Conservation (phyloP, 192 early-diverging fungal genomes). For the Umbelopsis vinacea region DNA sequence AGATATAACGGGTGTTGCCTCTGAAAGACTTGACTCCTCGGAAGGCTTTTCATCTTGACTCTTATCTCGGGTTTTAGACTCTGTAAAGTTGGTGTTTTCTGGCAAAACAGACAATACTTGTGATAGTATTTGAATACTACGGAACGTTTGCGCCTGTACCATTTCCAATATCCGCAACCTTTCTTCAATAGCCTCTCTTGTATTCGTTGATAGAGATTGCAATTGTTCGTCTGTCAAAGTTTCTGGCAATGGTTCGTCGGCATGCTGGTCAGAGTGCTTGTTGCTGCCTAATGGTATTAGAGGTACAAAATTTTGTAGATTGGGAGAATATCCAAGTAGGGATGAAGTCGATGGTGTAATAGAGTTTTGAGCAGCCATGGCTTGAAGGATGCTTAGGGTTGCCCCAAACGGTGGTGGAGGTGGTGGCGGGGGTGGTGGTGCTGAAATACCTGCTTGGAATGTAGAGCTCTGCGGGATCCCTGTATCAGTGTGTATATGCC, state of each 20-base stretch:
- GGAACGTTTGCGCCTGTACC: slow-evolving; percentile 62
- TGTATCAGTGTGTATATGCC: background rate
- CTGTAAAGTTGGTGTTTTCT: background rate
- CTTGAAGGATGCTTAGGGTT: background rate
- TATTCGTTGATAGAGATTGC: slow-evolving; percentile 52
- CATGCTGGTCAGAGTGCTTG: slow-evolving; percentile 13
- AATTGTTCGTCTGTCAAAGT: slow-evolving; percentile 60
- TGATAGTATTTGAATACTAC: slow-evolving; percentile 47
- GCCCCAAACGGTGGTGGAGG: background rate
- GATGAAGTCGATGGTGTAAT: background rate
- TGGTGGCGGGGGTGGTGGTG: slow-evolving; percentile 7
- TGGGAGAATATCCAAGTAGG: background rate
- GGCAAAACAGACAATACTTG: slow-evolving; percentile 50
- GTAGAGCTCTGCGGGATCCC: background rate
- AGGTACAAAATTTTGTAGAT: background rate
- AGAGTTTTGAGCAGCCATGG: background rate
- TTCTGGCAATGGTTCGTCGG: background rate
- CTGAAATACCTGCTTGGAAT: background rate
- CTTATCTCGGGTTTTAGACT: background rate
- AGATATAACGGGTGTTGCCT: background rate
- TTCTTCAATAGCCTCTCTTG: slow-evolving; percentile 65
- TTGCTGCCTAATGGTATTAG: slow-evolving; percentile 36
- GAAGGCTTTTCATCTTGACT: background rate
- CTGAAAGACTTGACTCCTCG: background rate
- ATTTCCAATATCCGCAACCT: slow-evolving; percentile 66